Percentiles rank a stretch among this genome's conserved stretches.
Evolutionary conservation across 805 yeast genomes (phyloP).

Genomic region (Metschnikowia dekortorum): DNA sequence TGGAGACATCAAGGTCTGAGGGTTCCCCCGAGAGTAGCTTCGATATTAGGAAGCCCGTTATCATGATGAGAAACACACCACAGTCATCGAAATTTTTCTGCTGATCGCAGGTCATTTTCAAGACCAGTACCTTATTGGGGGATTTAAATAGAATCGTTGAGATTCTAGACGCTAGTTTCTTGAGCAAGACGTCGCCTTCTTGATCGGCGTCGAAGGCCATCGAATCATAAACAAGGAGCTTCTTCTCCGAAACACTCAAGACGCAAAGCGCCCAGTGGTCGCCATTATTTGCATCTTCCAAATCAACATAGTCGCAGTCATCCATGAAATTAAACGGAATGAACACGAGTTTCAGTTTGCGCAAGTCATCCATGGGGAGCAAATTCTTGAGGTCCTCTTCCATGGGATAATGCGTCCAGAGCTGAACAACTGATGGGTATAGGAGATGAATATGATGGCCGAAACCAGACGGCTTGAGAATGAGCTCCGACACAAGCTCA

Average conservation of each 20-base stretch:
- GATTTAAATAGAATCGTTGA: conserved; percentile 20
- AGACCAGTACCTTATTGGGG: conserved; percentile 22
- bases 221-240: conserved; percentile 58
- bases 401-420: conserved; percentile 47
- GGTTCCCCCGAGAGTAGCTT: conserved; percentile 23
- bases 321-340: conserved; percentile 66
- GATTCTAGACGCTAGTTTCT: conserved; percentile 21
- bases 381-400: conserved; percentile 36
- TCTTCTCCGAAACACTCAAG: conserved; percentile 43
- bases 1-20: conserved; percentile 36
- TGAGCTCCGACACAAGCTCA: conserved; percentile 38
- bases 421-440: conserved; percentile 61
- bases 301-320: conserved; percentile 29
- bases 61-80: conserved; percentile 46
- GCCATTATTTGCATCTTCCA: conserved; percentile 59
- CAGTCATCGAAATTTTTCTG: conserved; percentile 66
- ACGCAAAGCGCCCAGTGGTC: conserved; percentile 74
- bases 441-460: conserved; percentile 29
- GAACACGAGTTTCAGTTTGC: conserved; percentile 46
- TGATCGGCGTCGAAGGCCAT: conserved; percentile 34
- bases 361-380: conserved; percentile 30
- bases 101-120: conserved; percentile 46
- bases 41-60: conserved; percentile 29
- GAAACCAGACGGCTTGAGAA: conserved; percentile 16
- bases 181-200: conserved; percentile 24